phyloP scores from a whole-genome alignment of 345 rosid genomes.

The Salix viminalis region DNA sequence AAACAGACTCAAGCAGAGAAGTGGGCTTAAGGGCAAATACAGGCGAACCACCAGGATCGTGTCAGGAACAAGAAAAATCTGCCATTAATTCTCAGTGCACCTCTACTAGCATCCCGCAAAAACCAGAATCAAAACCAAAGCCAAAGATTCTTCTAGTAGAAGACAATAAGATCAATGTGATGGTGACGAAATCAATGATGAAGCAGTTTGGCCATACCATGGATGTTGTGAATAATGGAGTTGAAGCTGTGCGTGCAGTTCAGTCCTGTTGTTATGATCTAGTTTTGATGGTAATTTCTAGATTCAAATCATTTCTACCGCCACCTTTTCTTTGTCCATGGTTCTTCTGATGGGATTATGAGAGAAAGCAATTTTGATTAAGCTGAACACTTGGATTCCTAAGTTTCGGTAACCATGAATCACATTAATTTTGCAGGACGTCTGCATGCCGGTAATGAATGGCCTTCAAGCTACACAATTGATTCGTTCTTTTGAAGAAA shows the following conservation, averaged over 20 bases:
- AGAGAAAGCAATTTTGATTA: background rate
- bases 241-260: constrained; percentile 74
- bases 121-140: constrained; percentile 26
- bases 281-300: constrained; percentile 61
- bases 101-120: constrained; percentile 24
- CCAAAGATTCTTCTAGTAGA: constrained; percentile 95
- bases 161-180: constrained; percentile 86
- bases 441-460: constrained; percentile 92
- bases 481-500: constrained; percentile 79
- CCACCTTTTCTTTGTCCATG: background rate
- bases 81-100: constrained; percentile 21
- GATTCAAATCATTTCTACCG: background rate
- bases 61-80: constrained; percentile 36
- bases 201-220: constrained; percentile 70
- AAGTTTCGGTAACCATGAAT: background rate
- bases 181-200: constrained; percentile 86
- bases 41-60: constrained; percentile 29
- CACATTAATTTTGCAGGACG: constrained; percentile 53
- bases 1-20: constrained; percentile 35
- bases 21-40: constrained; percentile 23
- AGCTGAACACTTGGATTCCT: background rate
- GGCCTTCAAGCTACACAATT: constrained; percentile 90
- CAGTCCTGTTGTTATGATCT: constrained; percentile 56
- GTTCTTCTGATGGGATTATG: background rate
- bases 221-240: constrained; percentile 75